A percentile compares a stretch with the other conserved stretches of the same genome.
Conservation (phyloP, 306 rosid genomes). For the Pueraria montana region DNA sequence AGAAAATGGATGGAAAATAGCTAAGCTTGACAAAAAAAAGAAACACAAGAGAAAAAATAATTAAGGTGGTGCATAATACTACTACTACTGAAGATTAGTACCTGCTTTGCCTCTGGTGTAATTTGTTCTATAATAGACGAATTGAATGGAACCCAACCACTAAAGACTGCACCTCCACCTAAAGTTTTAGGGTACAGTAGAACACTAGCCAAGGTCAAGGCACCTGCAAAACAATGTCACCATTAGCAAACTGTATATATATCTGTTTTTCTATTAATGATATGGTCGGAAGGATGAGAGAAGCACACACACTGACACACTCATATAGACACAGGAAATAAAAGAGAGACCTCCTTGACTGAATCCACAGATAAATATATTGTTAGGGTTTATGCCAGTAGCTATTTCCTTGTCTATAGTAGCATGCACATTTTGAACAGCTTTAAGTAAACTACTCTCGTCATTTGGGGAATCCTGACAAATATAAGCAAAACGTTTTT, state of each 20-base stretch:
- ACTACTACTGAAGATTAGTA: slow-evolving; percentile 43
- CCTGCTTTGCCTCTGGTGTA: slow-evolving; percentile 79
- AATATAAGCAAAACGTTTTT: slow-evolving; percentile 3
- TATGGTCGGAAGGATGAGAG: slow-evolving; percentile 15
- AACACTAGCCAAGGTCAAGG: slow-evolving; percentile 88
- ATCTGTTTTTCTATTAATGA: slow-evolving; percentile 10
- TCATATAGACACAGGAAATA: slow-evolving; percentile 4
- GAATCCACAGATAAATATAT: slow-evolving; percentile 89
- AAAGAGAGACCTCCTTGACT: slow-evolving; percentile 87
- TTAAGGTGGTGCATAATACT: slow-evolving; percentile 14
- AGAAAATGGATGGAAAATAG: background rate
- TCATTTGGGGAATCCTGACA: slow-evolving; percentile 79
- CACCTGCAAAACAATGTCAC: slow-evolving; percentile 63
- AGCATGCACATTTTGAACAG: slow-evolving; percentile 83
- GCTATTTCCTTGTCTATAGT: slow-evolving; percentile 87
- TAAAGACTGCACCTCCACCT: slow-evolving; percentile 91
- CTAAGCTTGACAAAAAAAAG: background rate
- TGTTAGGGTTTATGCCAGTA: slow-evolving; percentile 77
- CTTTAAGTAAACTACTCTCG: slow-evolving; percentile 74
- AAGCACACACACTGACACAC: background rate
- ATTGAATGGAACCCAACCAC: slow-evolving; percentile 93
- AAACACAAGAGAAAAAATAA: background rate
- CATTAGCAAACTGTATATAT: slow-evolving; percentile 12
- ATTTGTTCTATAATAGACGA: slow-evolving; percentile 62
- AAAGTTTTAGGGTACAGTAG: slow-evolving; percentile 87